phyloP scores from a whole-genome alignment of 208 protist species.

The Leishmania aethiopica region DNA sequence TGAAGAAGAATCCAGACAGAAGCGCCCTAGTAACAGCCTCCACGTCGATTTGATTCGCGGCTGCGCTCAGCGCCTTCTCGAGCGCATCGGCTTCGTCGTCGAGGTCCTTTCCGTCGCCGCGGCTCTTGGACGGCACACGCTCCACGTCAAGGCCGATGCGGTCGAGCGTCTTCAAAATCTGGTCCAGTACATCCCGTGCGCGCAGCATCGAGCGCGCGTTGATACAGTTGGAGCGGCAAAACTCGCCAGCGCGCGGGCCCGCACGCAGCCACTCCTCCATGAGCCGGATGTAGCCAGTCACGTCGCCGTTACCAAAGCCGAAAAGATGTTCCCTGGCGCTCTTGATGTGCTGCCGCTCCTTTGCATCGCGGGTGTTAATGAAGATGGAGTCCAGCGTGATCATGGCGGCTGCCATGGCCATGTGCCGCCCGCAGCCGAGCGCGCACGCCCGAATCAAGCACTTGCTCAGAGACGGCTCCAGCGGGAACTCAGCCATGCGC shows the following conservation, averaged over 20 bases:
- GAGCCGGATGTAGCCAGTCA: conserved; percentile 79
- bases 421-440: conserved; percentile 84
- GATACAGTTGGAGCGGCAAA: conserved; percentile 78
- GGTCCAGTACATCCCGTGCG: conserved; percentile 85
- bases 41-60: conserved; percentile 40
- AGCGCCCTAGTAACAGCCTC: conserved; percentile 74
- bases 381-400: conserved; percentile 96
- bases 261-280: conserved; percentile 87
- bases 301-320: conserved; percentile 82
- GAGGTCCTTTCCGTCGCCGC: neutral
- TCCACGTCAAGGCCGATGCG: conserved; percentile 73
- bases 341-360: conserved; percentile 62
- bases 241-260: conserved; percentile 67
- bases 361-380: conserved; percentile 92
- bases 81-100: conserved; percentile 20
- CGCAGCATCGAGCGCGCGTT: conserved; percentile 71
- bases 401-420: conserved; percentile 91
- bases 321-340: conserved; percentile 82
- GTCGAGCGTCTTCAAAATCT: conserved; percentile 85
- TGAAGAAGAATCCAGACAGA: conserved; percentile 90
- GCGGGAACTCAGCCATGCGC: conserved; percentile 99
- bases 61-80: conserved; percentile 11
- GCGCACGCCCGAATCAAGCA: conserved; percentile 77
- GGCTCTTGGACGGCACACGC: neutral
- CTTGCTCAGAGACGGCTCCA: conserved; percentile 98